Evolutionary conservation across 805 yeast genomes (phyloP), one percentile per base, ranked within the genome.

Genomic region (Teunomyces funiuensis): DNA sequence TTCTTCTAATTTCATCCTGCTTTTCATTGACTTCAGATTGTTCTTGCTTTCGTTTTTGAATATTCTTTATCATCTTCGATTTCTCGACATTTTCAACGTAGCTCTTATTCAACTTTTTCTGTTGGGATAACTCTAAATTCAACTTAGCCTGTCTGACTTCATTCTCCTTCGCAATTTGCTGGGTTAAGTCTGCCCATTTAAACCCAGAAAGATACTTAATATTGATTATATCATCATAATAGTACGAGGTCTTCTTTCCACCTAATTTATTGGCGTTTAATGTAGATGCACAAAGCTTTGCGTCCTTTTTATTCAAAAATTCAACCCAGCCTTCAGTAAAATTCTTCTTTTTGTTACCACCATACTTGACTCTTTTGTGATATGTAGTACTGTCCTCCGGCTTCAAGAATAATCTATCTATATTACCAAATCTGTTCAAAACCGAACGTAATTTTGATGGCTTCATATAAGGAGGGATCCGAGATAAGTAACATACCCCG

Each of bases 281-380:
- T 0, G 97, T 85, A 7, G 71, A 72, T 2, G 93, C 96, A 45
- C 96, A 89, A 26, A 88, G 62, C 58, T 91, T 91, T 1, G 98
- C 99, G 54, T 88, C 87, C 52, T 76, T 78, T 58, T 93, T 93
- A 55, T 80, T 79, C 18, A 76, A 67, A 62, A 87, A 93, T 65
- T 93, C 99, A 6, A 86, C 93, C 99, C 99, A 93, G 10, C 99
- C 99, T 69, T 91, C 99, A 20, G 85, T 87, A 57, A 79, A 93
- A 66, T 78, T 84, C 57, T 76, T 76, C 64, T 90, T 90, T 61
- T 88, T 89, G 62, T 91, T 93, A 16, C 99, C 98, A 10, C 98
- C 98, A 47, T 79, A 76, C 54, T 84, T 85, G 15, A 87, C 80
- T 53, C 99, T 71, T 37, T 75, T 73, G 39, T 77, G 79, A 54